Base-by-base conservation (phyloP, 495 filamentous ascomycete genomes). In the Penicillium cinerascens region DNA sequence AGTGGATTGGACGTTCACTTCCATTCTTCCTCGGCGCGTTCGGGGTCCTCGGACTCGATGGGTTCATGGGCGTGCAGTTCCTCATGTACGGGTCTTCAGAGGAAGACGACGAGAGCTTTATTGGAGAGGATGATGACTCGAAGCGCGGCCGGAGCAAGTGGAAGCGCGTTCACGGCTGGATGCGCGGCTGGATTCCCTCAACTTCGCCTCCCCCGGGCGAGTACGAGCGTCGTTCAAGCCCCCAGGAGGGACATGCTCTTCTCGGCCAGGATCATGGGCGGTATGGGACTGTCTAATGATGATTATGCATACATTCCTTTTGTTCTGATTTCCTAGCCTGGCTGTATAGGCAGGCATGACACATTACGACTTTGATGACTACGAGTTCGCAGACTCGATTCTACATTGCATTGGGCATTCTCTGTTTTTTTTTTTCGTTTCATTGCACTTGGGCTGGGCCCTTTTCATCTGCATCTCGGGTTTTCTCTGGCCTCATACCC, bases 21-120 rank as follows among this genome's bases (percentile, higher is more conserved):
- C 86, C 86, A 1, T 89, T 89, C 63, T 89, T 84, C 66, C 72
- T 89, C 1, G 86, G 86, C 10, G 85, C 86, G 2, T 84, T 83
- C 18, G 86, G 87, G 8, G 87, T 89, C 21, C 68, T 89, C 11
- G 74, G 70, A 8, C 63, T 88, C 52, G 86, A 89, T 69, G 84
- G 79, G 0, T 78, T 74, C 17, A 79, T 89, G 57, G 85, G 82
- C 0, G 60, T 85, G 44, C 86, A 89, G 55, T 89, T 86, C 59
- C 65, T 82, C 46, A 68, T 76, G 59, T 87, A 80, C 59, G 82
- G 82, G 0, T 71, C 78, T 15, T 61, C 58, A 42, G 66, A 73
- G 29, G 47, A 65, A 51, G 52, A 63, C 56, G 52, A 52, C 27
- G 56, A 51, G 46, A 65, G 54, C 37, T 52, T 58, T 21, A 44